Base-by-base conservation (phyloP, 2,329 filamentous ascomycete species). In the Fusarium sp. region DNA sequence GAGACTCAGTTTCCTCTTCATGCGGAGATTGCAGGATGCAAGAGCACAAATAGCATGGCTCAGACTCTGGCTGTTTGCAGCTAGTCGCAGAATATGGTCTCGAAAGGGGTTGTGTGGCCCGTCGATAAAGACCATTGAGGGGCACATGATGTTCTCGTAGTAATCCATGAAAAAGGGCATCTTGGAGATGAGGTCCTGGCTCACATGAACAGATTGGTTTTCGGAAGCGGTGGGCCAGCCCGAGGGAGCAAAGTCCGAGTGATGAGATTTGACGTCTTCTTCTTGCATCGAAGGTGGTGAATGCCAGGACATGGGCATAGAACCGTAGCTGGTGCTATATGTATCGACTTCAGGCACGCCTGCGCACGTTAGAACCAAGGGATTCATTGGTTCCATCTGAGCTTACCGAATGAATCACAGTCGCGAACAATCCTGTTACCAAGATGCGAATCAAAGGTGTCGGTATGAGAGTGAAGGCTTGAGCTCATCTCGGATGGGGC, bases 161-260 rank as follows among this genome's bases (percentile, higher is more conserved):
- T 97, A 97, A 77, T 97, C 92, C 83, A 98, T 91, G 77, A 97
- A 91, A 80, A 92, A 97, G 70, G 92, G 91, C 83, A 97, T 91
- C 76, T 93, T 91, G 62, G 91, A 89, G 65, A 93, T 89, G 74
- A 93, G 82, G 79, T 91, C 82, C 77, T 87, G 77, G 85, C 84
- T 84, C 83, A 88, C 81, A 76, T 85, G 86, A 69, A 83, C 76
- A 50, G 81, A 74, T 42, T 83, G 83, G 41, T 79, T 78, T 57
- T 85, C 84, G 68, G 83, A 80, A 30, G 82, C 77, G 16, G 78
- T 77, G 11, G 83, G 84, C 83, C 86, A 86, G 74, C 81, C 82
- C 74, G 81, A 83, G 76, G 82, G 80, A 70, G 82, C 76, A 55
- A 80, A 77, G 55, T 86, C 83, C 13, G 80, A 78, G 39, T 81